Evolutionary conservation across 352 stramenopile species (phyloP), one percentile per base, ranked within the genome.

Genomic region (Phytophthora sp.): DNA sequence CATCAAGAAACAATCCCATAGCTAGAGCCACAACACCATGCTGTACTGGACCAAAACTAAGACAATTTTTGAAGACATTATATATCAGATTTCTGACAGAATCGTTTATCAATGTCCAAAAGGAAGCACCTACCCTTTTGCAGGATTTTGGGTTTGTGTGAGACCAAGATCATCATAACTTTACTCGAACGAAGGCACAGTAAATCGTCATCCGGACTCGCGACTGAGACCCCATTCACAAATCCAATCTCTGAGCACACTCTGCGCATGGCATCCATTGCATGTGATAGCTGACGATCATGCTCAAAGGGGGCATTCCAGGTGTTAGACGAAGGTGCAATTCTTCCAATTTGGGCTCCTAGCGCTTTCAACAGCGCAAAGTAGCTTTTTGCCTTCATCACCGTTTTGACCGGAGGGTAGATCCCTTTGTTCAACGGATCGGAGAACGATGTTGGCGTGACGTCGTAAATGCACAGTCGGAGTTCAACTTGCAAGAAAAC

Each of bases 71-170:
- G n/a, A n/a, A n/a, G n/a, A n/a, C n/a, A n/a, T n/a, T n/a, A n/a
- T n/a, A n/a, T n/a, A n/a, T n/a, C n/a, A n/a, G n/a, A n/a, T n/a
- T n/a, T n/a, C n/a, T n/a, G n/a, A n/a, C n/a, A n/a, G n/a, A n/a
- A n/a, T n/a, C n/a, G n/a, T n/a, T n/a, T n/a, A n/a, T n/a, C n/a
- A n/a, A n/a, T n/a, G n/a, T n/a, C n/a, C n/a, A n/a, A n/a, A n/a
- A n/a, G n/a, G n/a, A n/a, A n/a, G n/a, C n/a, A n/a, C n/a, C n/a
- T 55, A 63, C 55, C 42, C 55, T 39, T 63, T 63, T 18, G 13
- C n/a, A 0, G 42, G 31, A 18, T 54, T 63, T 13, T 42, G 42
- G 23, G 21, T 55, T 21, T 42, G 31, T 20, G 52, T 51, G 3
- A 63, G 21, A 11, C 55, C 55, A 23, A 62, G 0, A 54, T 63